A percentile compares a stretch with the other conserved stretches of the same genome.
Conservation (phyloP, 2,329 filamentous ascomycete genomes). For the Escovopsis sp. region DNA sequence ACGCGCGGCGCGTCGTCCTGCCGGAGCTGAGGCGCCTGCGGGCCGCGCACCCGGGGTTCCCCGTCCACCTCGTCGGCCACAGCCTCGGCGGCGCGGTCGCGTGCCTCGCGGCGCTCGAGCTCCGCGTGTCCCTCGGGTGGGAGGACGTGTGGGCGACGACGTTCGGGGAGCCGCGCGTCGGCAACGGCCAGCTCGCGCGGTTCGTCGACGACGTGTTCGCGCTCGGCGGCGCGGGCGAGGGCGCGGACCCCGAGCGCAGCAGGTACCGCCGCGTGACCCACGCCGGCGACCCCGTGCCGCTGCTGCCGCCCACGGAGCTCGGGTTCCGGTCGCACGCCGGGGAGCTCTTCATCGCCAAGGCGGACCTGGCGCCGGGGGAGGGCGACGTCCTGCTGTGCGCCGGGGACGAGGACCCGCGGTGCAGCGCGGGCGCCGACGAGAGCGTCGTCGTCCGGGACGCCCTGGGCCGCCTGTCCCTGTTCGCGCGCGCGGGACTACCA, state of each 20-base stretch:
- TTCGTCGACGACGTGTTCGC: conserved; percentile 41
- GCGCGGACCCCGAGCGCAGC: conserved; percentile 18
- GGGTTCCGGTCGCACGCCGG: conserved; percentile 74
- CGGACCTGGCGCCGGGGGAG: conserved; percentile 49
- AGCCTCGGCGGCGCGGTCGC: conserved; percentile 88
- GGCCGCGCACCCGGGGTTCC: conserved; percentile 51
- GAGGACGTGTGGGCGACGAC: conserved; percentile 65
- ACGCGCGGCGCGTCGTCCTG: conserved; percentile 55
- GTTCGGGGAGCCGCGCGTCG: conserved; percentile 71
- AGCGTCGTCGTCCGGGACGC: conserved; percentile 12
- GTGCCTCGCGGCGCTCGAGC: conserved; percentile 70
- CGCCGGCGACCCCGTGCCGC: conserved; percentile 70
- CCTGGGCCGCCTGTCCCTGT: conserved; percentile 13
- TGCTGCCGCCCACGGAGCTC: conserved; percentile 78
- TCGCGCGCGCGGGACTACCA: conserved; percentile 12
- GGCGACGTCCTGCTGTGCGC: conserved; percentile 56
- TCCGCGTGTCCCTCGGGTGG: conserved; percentile 59
- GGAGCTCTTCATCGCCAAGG: conserved; percentile 72
- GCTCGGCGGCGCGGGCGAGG: conserved; percentile 16
- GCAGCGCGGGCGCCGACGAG: conserved; percentile 48
- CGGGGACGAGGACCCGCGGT: conserved; percentile 56
- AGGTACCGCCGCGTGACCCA: conserved; percentile 72
- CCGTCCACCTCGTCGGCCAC: conserved; percentile 71
- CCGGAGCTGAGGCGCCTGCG: conserved; percentile 47
- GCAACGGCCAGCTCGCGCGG: conserved; percentile 39